Evolutionary conservation across 352 stramenopile species (phyloP).

Genomic region (Globisporangium carolinianum): DNA sequence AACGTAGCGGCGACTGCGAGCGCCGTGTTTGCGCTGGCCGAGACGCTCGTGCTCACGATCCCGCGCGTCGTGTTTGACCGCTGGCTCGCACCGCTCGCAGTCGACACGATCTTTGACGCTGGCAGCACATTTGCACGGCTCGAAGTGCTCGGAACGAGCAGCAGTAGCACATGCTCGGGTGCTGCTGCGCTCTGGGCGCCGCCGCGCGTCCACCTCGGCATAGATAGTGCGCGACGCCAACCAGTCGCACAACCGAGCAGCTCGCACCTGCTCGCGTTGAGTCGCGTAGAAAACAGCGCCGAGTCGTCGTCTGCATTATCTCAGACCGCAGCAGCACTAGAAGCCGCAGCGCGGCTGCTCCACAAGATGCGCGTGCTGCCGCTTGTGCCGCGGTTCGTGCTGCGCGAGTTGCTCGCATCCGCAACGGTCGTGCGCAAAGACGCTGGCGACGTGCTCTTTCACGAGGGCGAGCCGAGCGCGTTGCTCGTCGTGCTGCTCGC

Average conservation of each 20-base stretch:
- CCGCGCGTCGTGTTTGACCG: conserved; percentile 27
- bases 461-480: conserved; percentile 27
- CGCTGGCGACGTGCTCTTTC: conserved; percentile 50
- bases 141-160: too few species aligned
- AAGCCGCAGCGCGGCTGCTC: conserved; percentile 28
- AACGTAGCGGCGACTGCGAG: not conserved
- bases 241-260: not conserved
- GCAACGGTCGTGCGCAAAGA: conserved; percentile 24
- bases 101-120: conserved; percentile 28
- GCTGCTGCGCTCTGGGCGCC: too few species aligned
- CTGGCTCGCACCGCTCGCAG: conserved; percentile 29
- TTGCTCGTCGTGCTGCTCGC: conserved; percentile 38
- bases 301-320: not conserved
- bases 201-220: too few species aligned
- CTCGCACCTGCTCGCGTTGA: not conserved
- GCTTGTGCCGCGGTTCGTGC: conserved; percentile 29
- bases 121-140: conserved; percentile 33
- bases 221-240: not conserved
- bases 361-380: conserved; percentile 32
- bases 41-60: conserved; percentile 34
- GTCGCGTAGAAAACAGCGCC: not conserved
- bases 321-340: conserved; percentile 7
- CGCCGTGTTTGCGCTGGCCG: conserved; percentile 21
- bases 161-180: not conserved
- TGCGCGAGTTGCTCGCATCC: conserved; percentile 29